Percentiles rank a stretch among this genome's conserved stretches.
Conservation (phyloP, 2,329 filamentous ascomycete genomes). For the Ophiostoma sp. region DNA sequence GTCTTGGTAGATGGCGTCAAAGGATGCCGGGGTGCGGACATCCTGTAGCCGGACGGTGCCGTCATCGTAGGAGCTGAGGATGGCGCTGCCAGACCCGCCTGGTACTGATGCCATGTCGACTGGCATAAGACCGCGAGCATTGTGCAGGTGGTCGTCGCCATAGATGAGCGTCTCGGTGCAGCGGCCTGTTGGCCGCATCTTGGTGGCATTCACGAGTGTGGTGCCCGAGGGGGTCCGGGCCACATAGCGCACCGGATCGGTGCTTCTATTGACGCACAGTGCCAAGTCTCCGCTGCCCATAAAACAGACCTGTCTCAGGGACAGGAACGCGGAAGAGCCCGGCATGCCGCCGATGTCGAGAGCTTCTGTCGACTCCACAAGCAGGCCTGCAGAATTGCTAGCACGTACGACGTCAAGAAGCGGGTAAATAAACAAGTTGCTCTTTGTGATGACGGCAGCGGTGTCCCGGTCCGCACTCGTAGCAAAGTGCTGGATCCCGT, state of each 20-base stretch:
- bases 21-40: slow-evolving; percentile 43
- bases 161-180: slow-evolving; percentile 24
- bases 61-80: slow-evolving; percentile 51
- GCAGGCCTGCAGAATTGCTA: not conserved
- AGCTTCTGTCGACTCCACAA: not conserved
- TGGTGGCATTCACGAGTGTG: slow-evolving; percentile 31
- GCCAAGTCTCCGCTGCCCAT: slow-evolving; percentile 23
- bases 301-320: not conserved
- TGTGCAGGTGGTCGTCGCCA: slow-evolving; percentile 27
- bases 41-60: slow-evolving; percentile 48
- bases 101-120: slow-evolving; percentile 29
- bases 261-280: slow-evolving; percentile 41
- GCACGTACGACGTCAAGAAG: not conserved
- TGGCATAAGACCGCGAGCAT: slow-evolving; percentile 32
- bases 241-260: slow-evolving; percentile 43
- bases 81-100: slow-evolving; percentile 32
- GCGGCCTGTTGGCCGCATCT: not conserved
- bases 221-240: slow-evolving; percentile 42
- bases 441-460: not conserved
- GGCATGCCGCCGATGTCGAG: not conserved
- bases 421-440: not conserved
- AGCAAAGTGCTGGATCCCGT: not conserved
- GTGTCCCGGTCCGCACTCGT: not conserved
- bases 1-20: slow-evolving; percentile 48
- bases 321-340: not conserved